A percentile compares a stretch with the other conserved stretches of the same genome.
Conservation (phyloP, 2,329 filamentous ascomycete genomes). For the Penicillium digitatum region DNA sequence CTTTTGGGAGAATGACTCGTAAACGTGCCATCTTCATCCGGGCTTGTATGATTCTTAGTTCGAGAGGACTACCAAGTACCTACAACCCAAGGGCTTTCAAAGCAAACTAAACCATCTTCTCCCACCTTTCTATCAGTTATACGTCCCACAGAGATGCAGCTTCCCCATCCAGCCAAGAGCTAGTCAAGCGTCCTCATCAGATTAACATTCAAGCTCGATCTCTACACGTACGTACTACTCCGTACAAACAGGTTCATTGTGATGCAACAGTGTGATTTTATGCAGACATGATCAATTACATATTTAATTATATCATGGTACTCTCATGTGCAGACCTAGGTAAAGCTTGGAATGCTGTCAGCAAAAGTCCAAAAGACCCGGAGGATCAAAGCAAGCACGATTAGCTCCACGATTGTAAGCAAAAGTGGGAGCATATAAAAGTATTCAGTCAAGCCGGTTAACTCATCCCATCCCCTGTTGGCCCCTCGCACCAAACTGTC, state of each 20-base stretch:
- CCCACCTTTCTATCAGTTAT: neutral
- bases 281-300: no score
- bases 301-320: neutral
- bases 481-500: conserved; percentile 27
- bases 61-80: neutral
- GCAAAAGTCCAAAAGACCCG: conserved; percentile 9
- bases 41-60: neutral
- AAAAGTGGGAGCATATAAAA: conserved; percentile 8
- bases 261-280: neutral
- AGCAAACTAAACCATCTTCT: neutral
- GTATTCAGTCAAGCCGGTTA: conserved; percentile 41
- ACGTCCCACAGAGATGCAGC: no score
- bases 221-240: neutral
- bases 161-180: neutral
- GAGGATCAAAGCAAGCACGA: neutral
- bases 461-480: conserved; percentile 45
- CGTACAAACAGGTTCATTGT: neutral
- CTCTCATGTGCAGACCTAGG: neutral
- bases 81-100: neutral
- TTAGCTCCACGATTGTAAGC: conserved; percentile 12
- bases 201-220: neutral
- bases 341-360: conserved; percentile 14
- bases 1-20: neutral
- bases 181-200: no score
- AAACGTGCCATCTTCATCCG: neutral